Conservation (phyloP, 2,329 filamentous ascomycete species). For the Paecilomyces formosus region DNA sequence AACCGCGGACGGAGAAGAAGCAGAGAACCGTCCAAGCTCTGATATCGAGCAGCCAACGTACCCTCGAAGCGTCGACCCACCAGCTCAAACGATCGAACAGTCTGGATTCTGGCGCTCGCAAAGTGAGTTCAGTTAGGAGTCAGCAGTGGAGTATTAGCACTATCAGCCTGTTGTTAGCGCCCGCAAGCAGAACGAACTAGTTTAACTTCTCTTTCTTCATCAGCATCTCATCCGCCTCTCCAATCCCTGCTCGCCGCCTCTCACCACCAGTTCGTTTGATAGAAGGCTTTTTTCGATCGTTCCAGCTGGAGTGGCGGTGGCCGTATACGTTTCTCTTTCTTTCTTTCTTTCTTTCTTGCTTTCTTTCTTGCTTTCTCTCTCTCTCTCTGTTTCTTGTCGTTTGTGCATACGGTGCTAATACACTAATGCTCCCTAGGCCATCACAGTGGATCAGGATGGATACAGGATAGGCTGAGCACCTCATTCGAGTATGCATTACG, state of each 20-base stretch:
- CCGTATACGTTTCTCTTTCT: not conserved
- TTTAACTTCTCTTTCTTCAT: not conserved
- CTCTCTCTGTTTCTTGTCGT: too few species aligned
- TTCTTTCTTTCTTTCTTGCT: not conserved
- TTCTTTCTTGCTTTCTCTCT: not conserved
- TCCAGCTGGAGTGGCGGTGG: not conserved
- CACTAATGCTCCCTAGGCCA: not conserved
- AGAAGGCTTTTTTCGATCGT: not conserved
- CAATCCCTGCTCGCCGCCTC: not conserved
- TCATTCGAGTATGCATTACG: not conserved
- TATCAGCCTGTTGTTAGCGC: not conserved
- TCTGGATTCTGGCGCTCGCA: constrained; percentile 8
- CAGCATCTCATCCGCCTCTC: not conserved
- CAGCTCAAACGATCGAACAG: constrained; percentile 1
- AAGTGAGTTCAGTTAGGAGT: not conserved
- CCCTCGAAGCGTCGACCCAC: not conserved
- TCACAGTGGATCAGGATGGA: not conserved
- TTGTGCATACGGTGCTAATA: too few species aligned
- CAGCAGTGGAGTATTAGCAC: not conserved
- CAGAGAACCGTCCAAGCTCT: not conserved
- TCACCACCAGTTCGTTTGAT: not conserved
- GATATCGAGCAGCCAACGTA: not conserved
- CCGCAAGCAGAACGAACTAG: not conserved
- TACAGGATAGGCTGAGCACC: not conserved
- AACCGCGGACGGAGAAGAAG: constrained; percentile 2